Base-by-base conservation (phyloP, 225 moss, liverwort and hornwort species). In the Pleurozium schreberi region DNA sequence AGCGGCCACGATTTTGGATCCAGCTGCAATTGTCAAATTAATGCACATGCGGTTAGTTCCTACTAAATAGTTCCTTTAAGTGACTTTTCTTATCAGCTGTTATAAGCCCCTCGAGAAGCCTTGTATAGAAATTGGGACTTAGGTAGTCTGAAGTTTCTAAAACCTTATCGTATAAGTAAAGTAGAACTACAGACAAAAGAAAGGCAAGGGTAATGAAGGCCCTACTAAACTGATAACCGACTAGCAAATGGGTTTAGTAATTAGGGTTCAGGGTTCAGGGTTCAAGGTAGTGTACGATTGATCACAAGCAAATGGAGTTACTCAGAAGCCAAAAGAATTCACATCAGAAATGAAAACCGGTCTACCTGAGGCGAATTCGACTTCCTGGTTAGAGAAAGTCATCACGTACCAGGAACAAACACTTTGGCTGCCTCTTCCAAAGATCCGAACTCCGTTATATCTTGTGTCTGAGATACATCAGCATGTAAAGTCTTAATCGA, bases 371-470 rank as follows among this genome's bases (percentile, higher is more conserved):
- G 33, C 77, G 33, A 88, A 38, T 87, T 80, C 47, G 49, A 71
- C 49, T 60, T 81, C 60, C 60, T 70, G 49, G 81, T 68, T 28
- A 81, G 17, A 84, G 80, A 52, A 62, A 52, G 87, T 75, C 70
- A 64, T 91, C 88, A 90, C 90, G 58, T 95, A 99, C 97, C 96
- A 87, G 97, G 99, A 88, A 99, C 96, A 92, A 99, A 95, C 61
- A 94, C 90, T 79, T 88, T 84, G 57, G 97, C 97, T 70, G 96
- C 97, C 84, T 97, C 99, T 88, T 96, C 92, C 67, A 99, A 92
- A 55, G 95, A 92, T 90, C 99, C 99, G 87, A 99, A 95, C 88
- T 95, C 97, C 55, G 96, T 94, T 74, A 99, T 96, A 75, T 99
- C 99, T 90, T 91, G 91, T 68, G 94, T 92, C 99, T 99, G 95